Conservation (phyloP, 2,329 filamentous ascomycete genomes). For the Passalora sequoiae region DNA sequence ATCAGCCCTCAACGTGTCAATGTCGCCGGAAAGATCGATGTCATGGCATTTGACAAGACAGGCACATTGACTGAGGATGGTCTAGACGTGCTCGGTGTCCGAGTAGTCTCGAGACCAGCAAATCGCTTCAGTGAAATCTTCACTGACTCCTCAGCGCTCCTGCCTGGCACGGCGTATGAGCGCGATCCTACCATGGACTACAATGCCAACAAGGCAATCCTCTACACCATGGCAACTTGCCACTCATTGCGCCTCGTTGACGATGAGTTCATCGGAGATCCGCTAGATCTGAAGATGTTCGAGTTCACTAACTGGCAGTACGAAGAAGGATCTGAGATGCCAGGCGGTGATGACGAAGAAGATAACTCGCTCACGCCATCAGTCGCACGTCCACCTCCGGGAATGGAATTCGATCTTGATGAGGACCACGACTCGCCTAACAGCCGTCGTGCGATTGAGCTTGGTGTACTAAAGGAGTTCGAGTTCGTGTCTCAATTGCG, state of each 20-base stretch:
- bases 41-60: conserved; percentile 98
- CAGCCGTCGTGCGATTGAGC: conserved; percentile 60
- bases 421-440: conserved; percentile 42
- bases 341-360: conserved; percentile 64
- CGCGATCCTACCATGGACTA: conserved; percentile 58
- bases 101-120: conserved; percentile 62
- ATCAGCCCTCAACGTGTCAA: conserved; percentile 97
- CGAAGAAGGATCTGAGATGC: conserved; percentile 72
- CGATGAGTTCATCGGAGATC: conserved; percentile 83
- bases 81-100: conserved; percentile 83
- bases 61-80: conserved; percentile 97
- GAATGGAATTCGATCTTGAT: conserved; percentile 54
- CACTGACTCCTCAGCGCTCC: conserved; percentile 56
- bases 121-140: conserved; percentile 72
- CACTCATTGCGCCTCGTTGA: conserved; percentile 86
- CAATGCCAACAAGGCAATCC: conserved; percentile 60
- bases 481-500: conserved; percentile 93
- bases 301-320: conserved; percentile 91
- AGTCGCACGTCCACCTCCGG: conserved; percentile 72
- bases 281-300: conserved; percentile 97
- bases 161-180: conserved; percentile 52
- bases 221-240: conserved; percentile 96
- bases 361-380: conserved; percentile 76
- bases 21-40: conserved; percentile 88
- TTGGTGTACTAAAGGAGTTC: conserved; percentile 85